Conservation (phyloP, 768 basidiomycete genomes). For the Crassisporium funariophilum region DNA sequence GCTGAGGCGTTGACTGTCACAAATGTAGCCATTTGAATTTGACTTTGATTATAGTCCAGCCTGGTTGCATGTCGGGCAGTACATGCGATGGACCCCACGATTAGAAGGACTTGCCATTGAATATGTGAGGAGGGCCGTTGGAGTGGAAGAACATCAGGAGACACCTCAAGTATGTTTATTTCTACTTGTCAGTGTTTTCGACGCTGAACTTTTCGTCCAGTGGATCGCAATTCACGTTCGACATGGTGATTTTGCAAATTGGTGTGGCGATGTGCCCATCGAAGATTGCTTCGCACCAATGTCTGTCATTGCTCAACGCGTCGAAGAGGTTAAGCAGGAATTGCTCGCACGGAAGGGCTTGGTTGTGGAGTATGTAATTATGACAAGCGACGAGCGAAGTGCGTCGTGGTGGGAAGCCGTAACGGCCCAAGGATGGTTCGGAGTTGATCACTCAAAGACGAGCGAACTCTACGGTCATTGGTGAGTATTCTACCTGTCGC, state of each 20-base stretch:
- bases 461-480: constrained; percentile 49
- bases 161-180: constrained; percentile 48
- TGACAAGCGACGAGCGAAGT: constrained; percentile 66
- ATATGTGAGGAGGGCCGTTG: constrained; percentile 49
- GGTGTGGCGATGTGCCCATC: constrained; percentile 43
- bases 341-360: constrained; percentile 46
- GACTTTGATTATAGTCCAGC: constrained; percentile 59
- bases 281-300: constrained; percentile 57
- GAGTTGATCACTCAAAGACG: constrained; percentile 52
- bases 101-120: constrained; percentile 44
- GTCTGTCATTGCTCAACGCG: constrained; percentile 53
- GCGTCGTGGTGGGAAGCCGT: constrained; percentile 62
- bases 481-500: constrained; percentile 31
- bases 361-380: constrained; percentile 52
- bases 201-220: constrained; percentile 25
- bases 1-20: no score
- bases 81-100: constrained; percentile 50
- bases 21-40: constrained; percentile 56
- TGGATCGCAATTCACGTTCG: constrained; percentile 63
- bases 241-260: constrained; percentile 52
- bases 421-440: constrained; percentile 49
- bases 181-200: background rate
- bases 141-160: constrained; percentile 32
- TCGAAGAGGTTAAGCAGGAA: constrained; percentile 56
- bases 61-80: constrained; percentile 56